Base-by-base conservation (phyloP, 2,329 filamentous ascomycete genomes). In the Elsinoe necatrix region DNA sequence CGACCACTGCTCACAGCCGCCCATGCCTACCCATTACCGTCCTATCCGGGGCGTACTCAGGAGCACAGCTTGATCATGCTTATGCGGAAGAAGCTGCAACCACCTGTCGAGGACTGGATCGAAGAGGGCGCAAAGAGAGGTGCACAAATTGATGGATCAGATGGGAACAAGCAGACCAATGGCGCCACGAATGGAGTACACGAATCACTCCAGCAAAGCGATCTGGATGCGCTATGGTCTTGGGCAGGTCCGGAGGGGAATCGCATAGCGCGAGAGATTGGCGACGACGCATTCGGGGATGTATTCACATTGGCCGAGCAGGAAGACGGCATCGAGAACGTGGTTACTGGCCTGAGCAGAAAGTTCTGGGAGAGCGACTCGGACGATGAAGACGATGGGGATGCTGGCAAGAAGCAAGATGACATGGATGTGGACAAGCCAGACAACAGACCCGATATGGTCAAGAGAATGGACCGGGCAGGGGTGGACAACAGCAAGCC, bases 11-110 rank as follows among this genome's bases (percentile, higher is more conserved):
- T 95, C 60, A 78, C 78, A 57, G 81, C 82, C 56, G 78, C 89
- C 54, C 85, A 87, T 61, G 80, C 87, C 20, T 89, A 87, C 66
- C 89, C 89, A 0, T 82, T 84, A 11, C 86, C 88, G 1, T 83
- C 84, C 16, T 68, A 93, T 81, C 71, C 89, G 82, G 69, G 67
- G 18, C 3, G 85, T 82, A 35, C 84, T 80, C 63, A 84, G 79
- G 67, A 71, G 68, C 72, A 68, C 1, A 65, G 67, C 50, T 76
- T 88, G 3, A 77, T 92, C 1, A 81, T 85, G 63, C 76, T 95
- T 1, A 75, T 95, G 29, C 84, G 89, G 37, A 95, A 93, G 72
- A 93, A 93, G 68, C 78, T 90, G 50, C 89, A 93, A 62, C 87
- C 88, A 0, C 78, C 81, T 21, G 83, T 90, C 16, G 87, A 91